Evolutionary conservation across 441 rosid genomes (phyloP).

Genomic region (Erodium chrysanthum): DNA sequence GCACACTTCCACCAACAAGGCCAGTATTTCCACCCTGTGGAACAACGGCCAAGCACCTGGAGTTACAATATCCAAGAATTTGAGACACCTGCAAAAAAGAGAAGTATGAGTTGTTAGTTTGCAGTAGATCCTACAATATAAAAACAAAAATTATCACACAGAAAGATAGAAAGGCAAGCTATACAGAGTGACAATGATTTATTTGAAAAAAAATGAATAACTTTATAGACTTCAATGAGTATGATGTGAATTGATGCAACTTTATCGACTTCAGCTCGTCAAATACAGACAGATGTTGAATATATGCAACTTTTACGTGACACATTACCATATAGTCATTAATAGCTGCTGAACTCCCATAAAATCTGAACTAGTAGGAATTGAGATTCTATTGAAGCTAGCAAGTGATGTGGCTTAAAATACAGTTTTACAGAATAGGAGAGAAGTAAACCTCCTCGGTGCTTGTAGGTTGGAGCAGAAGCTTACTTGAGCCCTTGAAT

Average conservation of each 20-base stretch:
- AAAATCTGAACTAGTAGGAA: background rate
- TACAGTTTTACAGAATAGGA: background rate
- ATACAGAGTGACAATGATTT: background rate
- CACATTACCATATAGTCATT: background rate
- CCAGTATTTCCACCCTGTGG: constrained; percentile 97
- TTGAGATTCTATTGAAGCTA: background rate
- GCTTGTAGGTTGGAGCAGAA: constrained; percentile 60
- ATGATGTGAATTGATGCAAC: background rate
- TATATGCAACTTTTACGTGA: background rate
- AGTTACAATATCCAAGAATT: constrained; percentile 69
- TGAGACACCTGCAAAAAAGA: constrained; percentile 52
- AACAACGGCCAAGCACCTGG: constrained; percentile 74
- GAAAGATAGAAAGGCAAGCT: background rate
- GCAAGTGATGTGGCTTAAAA: background rate
- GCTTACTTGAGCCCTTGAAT: constrained; percentile 70
- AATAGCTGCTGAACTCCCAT: background rate
- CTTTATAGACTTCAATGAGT: background rate
- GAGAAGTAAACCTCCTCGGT: constrained; percentile 50
- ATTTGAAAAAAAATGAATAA: background rate
- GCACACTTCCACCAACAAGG: constrained; percentile 96
- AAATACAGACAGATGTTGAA: background rate
- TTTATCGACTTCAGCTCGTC: background rate
- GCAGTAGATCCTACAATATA: background rate
- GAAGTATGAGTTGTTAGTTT: background rate
- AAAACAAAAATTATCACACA: background rate